Percentiles rank a stretch among this genome's conserved stretches.
phyloP scores from a whole-genome alignment of 2,329 filamentous ascomycete genomes.

The Aspergillus phoenicis region DNA sequence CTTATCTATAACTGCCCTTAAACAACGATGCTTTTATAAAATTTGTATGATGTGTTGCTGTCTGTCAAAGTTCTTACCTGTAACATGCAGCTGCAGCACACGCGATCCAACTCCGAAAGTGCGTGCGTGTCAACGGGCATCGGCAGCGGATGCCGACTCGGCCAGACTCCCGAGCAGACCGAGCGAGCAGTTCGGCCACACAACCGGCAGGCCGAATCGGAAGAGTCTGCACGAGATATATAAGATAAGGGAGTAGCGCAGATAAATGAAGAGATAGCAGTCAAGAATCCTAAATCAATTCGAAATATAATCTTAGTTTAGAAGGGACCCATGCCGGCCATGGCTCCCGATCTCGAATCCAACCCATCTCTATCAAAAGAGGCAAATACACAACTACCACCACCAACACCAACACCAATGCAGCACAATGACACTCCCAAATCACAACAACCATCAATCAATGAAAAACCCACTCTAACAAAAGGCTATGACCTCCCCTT shows the following conservation, averaged over 20 bases:
- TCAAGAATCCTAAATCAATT: not conserved
- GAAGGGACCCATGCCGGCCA: conserved; percentile 16
- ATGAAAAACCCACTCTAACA: not conserved
- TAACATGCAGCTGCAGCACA: not conserved
- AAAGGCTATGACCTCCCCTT: conserved; percentile 30
- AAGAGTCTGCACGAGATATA: conserved; percentile 13
- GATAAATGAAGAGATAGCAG: conserved; percentile 15
- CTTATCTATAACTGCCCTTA: not conserved
- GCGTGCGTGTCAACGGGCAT: not conserved
- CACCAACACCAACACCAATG: no score
- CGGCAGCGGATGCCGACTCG: not conserved
- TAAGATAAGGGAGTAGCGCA: conserved; percentile 18
- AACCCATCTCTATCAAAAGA: not conserved
- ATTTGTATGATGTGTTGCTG: no score
- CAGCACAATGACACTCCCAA: no score
- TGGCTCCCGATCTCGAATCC: conserved; percentile 21
- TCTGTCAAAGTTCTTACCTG: not conserved
- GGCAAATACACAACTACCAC: no score
- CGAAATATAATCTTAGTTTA: no score
- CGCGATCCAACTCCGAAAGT: not conserved
- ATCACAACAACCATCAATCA: no score
- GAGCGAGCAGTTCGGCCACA: conserved; percentile 17
- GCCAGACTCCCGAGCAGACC: not conserved
- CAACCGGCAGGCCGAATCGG: conserved; percentile 20
- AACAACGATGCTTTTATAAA: no score